Percentiles rank a stretch among this genome's conserved stretches.
phyloP scores from a whole-genome alignment of 2,329 filamentous ascomycete species.

The Diaporthe destruens region DNA sequence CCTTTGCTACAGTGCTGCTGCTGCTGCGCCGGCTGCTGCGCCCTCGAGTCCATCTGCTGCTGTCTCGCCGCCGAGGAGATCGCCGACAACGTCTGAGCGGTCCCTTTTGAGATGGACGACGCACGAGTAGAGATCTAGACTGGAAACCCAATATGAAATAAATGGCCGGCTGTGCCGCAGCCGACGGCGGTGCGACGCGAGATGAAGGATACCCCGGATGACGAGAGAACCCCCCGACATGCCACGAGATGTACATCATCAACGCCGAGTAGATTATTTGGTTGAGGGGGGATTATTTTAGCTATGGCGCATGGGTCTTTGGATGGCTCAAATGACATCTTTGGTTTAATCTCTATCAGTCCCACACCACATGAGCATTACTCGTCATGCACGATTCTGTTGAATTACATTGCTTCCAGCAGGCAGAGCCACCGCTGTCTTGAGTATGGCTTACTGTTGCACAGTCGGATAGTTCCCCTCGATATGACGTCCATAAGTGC shows the following conservation, averaged over 20 bases:
- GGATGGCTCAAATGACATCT: constrained; percentile 10
- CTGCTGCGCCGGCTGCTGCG: constrained; percentile 28
- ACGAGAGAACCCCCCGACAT: neutral
- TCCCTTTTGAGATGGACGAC: neutral
- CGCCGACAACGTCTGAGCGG: constrained; percentile 45
- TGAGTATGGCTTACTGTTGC: neutral
- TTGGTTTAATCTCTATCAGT: neutral
- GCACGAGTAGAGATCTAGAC: neutral
- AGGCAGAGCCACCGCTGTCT: neutral
- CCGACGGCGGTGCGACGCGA: neutral
- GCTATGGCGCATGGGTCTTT: constrained; percentile 4
- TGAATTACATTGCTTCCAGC: no score
- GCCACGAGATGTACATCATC: neutral
- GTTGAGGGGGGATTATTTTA: constrained; percentile 33
- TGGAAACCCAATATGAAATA: neutral
- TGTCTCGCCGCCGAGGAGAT: constrained; percentile 44
- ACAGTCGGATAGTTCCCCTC: neutral
- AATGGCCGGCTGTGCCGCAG: neutral
- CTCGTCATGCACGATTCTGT: neutral
- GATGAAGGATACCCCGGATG: constrained; percentile 26
- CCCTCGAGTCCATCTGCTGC: constrained; percentile 44
- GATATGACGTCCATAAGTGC: no score
- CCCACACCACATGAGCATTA: neutral
- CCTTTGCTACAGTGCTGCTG: constrained; percentile 33
- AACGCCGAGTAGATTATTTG: constrained; percentile 34